These are phyloP conservation scores for Akebia trifoliata DNA, from an alignment of 164 flowering plant species.

Conservation along the genomic window DNA sequence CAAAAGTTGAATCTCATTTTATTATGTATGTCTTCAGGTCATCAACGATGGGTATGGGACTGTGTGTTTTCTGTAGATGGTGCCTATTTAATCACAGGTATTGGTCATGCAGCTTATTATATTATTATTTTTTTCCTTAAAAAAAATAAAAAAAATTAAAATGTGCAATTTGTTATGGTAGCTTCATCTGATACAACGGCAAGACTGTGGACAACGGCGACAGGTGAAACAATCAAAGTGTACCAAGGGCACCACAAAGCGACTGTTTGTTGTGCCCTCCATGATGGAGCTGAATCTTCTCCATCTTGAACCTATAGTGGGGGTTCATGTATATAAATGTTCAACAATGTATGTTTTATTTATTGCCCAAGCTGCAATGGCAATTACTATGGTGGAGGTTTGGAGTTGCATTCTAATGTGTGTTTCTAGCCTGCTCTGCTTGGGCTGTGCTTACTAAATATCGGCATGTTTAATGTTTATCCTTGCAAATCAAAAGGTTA, in stretches of 20 bases:
- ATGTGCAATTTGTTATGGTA: constrained; percentile 18
- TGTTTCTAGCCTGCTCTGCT: too few relatives aligned
- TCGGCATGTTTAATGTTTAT: too few relatives aligned
- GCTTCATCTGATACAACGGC: constrained; percentile 94
- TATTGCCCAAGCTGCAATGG: too few relatives aligned
- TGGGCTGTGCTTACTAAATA: too few relatives aligned
- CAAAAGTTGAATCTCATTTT: neutral
- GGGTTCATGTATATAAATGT: too few relatives aligned
- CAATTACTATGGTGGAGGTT: too few relatives aligned
- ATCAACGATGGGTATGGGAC: constrained; percentile 99
- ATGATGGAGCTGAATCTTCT: constrained; percentile 83
- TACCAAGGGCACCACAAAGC: constrained; percentile 96
- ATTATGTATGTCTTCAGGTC: constrained; percentile 40
- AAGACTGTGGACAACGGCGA: constrained; percentile 69
- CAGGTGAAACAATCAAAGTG: constrained; percentile 58
- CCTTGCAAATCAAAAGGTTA: too few relatives aligned
- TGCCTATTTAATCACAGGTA: constrained; percentile 95
- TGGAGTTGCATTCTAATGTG: too few relatives aligned
- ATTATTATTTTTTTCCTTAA: neutral
- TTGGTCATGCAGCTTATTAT: neutral
- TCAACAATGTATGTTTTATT: too few relatives aligned
- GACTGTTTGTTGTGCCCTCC: constrained; percentile 83
- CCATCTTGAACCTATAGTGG: constrained; percentile 16
- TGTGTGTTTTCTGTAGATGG: constrained; percentile 96
- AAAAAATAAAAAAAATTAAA: neutral